Conservation (phyloP, 169 alveolate species). For the Eimeria acervulina region DNA sequence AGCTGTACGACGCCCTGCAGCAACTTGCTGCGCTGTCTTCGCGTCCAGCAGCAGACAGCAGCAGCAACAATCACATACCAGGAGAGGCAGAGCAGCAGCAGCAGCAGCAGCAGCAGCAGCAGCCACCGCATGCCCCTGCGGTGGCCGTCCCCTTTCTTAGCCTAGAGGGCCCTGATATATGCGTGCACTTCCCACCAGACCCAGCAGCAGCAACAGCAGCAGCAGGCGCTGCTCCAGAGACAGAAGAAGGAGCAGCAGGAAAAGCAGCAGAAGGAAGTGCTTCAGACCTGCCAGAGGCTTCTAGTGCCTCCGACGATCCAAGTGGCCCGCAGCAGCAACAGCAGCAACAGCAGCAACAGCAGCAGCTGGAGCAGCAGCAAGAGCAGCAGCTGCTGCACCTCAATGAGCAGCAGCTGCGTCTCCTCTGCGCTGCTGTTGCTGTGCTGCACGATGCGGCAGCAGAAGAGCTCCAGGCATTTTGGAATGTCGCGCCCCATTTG, state of each 20-base stretch:
- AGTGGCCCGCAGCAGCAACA: not conserved
- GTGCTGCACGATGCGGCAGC: constrained; percentile 32
- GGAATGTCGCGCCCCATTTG: not conserved
- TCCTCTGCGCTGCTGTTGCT: constrained; percentile 32
- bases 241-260: too few species aligned
- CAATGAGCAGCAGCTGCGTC: constrained; percentile 57
- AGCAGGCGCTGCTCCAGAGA: too few species aligned
- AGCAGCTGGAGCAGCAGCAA: constrained; percentile 8
- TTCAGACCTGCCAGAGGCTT: not conserved
- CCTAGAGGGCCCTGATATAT: not conserved
- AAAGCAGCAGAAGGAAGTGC: not conserved
- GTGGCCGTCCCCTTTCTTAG: not conserved
- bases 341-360: constrained; percentile 9
- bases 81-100: constrained; percentile 2
- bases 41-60: too few species aligned
- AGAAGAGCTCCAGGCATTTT: not conserved
- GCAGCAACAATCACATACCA: not conserved
- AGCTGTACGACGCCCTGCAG: constrained; percentile 48
- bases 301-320: not conserved
- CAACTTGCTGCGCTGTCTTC: constrained; percentile 10
- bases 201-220: too few species aligned
- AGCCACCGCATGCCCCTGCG: not conserved
- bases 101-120: constrained; percentile 42
- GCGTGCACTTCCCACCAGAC: not conserved
- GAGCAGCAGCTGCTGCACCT: constrained; percentile 30